Evolutionary conservation across 306 rosid species (phyloP).

Genomic region (Cicer arietinum): DNA sequence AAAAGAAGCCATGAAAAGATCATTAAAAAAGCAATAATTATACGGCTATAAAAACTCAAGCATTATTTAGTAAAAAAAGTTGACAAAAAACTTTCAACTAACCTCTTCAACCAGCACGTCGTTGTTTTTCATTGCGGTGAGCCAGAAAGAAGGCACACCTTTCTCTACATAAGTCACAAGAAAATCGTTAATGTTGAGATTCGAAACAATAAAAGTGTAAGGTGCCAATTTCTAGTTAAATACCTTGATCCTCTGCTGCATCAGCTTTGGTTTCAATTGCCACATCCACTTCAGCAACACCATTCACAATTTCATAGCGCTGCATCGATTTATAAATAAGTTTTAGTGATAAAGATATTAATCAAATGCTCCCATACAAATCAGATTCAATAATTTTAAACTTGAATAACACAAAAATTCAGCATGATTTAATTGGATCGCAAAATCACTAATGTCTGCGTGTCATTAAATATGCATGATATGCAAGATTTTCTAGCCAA

Average conservation of each 20-base stretch:
- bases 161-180: constrained; percentile 55
- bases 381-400: not conserved
- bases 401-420: not conserved
- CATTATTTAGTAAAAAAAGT: not conserved
- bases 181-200: not conserved
- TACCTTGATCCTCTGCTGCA: constrained; percentile 60
- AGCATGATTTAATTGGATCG: not conserved
- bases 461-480: not conserved
- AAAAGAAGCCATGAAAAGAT: not conserved
- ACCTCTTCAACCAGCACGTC: constrained; percentile 80
- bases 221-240: not conserved
- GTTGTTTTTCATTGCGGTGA: constrained; percentile 71
- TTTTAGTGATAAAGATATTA: not conserved
- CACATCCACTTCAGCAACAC: constrained; percentile 66
- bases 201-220: not conserved
- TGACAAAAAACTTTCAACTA: constrained; percentile 9
- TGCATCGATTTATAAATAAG: constrained; percentile 39
- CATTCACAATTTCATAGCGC: constrained; percentile 77
- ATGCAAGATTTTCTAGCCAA: not conserved
- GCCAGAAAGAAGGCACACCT: constrained; percentile 90
- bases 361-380: not conserved
- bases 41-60: not conserved
- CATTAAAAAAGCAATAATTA: not conserved
- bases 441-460: not conserved
- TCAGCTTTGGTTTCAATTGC: constrained; percentile 45